phyloP scores from a whole-genome alignment of 2,329 filamentous ascomycete genomes.

The Ambrosiella beaveri region DNA sequence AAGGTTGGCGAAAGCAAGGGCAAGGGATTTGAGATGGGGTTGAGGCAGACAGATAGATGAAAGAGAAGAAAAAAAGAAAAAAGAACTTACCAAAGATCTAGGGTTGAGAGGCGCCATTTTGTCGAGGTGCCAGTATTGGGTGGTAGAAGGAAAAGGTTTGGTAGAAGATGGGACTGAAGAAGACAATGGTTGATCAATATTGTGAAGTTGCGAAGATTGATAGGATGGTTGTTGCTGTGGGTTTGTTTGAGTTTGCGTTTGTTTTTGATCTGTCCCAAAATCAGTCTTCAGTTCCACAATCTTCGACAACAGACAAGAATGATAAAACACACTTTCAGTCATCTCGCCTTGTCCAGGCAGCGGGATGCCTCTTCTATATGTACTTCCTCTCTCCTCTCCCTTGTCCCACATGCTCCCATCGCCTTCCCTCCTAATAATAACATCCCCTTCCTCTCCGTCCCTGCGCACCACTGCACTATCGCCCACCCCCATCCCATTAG shows the following conservation, averaged over 20 bases:
- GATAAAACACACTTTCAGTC: neutral
- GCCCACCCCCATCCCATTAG: neutral
- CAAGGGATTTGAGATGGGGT: neutral
- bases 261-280: neutral
- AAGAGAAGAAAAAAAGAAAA: neutral
- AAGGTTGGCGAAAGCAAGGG: neutral
- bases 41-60: neutral
- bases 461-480: neutral
- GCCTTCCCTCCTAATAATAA: neutral
- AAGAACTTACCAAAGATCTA: slow-evolving; percentile 33
- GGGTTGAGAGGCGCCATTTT: slow-evolving; percentile 40
- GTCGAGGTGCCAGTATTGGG: slow-evolving; percentile 35
- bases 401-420: neutral
- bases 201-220: neutral
- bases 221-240: neutral
- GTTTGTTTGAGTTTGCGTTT: neutral
- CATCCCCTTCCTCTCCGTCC: neutral
- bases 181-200: neutral
- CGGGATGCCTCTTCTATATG: neutral
- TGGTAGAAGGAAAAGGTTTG: neutral
- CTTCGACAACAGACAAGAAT: neutral
- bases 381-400: neutral
- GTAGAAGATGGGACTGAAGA: neutral
- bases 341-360: neutral
- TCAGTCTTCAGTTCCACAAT: neutral